Evolutionary conservation across 805 yeast species (phyloP), one percentile per base, ranked within the genome.

Genomic region (Suhomyces sp.): DNA sequence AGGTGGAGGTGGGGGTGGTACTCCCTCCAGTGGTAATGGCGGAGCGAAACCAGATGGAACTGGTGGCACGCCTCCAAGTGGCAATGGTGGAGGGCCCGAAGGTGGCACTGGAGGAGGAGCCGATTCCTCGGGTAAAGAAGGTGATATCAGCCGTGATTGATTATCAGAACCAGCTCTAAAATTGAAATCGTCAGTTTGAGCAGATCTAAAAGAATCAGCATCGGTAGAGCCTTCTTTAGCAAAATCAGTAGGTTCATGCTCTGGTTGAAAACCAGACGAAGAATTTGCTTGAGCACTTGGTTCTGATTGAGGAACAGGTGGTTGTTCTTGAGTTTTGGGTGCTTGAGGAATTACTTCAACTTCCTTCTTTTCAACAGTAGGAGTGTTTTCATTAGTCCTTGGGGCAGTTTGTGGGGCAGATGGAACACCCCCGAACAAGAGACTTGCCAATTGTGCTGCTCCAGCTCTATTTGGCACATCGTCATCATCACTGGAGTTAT

Each of bases 371-470:
- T 39, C 41, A 15, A 31, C 20, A 9, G 31, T 40, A 12, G 43
- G 43, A 14, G 46, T 31, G 63, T 70, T 30, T 13, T 22, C 28
- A 10, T 26, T 12, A 13, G 27, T 28, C 19, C 27, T 24, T 9
- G 38, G 28, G 7, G 52, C 41, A 17, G 60, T 53, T 17, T 71
- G 68, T 36, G 65, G 68, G n/a, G n/a, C n/a, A n/a, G n/a, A n/a
- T 9, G 70, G 54, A 67, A 68, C 65, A 4, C 78, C 79, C 2
- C 74, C 73, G 52, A 76, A 76, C 33, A 76, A 55, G 53, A 76
- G 58, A 31, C 70, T 72, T 1, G 81, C 81, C 34, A 76, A 58
- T 34, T 74, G 74, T 2, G 79, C 79, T 25, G 79, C 80, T 25
- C 77, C 79, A 0, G 72, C 70, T 32, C 71, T 57, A 37, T 72